These are phyloP conservation scores for Chytriomyces hyalinus DNA, from an alignment of 192 early-diverging fungal species.

Conservation along the genomic window DNA sequence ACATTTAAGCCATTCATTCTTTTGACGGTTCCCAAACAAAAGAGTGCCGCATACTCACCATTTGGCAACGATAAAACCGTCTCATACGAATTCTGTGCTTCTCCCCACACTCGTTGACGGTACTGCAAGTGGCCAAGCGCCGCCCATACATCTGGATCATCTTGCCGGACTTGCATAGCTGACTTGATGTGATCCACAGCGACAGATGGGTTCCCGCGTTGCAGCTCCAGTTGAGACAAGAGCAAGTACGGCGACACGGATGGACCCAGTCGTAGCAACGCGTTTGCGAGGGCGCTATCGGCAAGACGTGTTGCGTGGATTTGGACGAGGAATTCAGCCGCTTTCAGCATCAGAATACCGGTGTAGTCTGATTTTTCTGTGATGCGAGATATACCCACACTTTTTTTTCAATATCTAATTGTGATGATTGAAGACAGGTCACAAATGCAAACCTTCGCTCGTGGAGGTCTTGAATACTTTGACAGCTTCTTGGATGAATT, in stretches of 20 bases:
- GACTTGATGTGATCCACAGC: conserved; percentile 50
- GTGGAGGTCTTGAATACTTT: conserved; percentile 43
- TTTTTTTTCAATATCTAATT: background rate
- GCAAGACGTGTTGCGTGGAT: conserved; percentile 56
- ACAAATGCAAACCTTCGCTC: conserved; percentile 16
- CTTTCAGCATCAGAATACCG: conserved; percentile 41
- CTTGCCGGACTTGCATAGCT: conserved; percentile 59
- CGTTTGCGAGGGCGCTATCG: conserved; percentile 58
- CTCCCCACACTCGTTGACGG: conserved; percentile 50
- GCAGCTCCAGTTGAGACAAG: conserved; percentile 55
- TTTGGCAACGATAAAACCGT: conserved; percentile 56
- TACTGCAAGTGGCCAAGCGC: conserved; percentile 59
- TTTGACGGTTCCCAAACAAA: background rate
- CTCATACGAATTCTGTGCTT: conserved; percentile 58
- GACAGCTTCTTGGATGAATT: conserved; percentile 44
- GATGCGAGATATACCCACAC: background rate
- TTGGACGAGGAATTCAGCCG: conserved; percentile 60
- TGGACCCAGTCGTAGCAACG: conserved; percentile 48
- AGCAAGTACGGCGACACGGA: conserved; percentile 55
- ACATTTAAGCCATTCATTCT: background rate
- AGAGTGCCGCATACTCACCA: conserved; percentile 25
- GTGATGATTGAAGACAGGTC: too few relatives aligned
- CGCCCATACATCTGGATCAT: conserved; percentile 61
- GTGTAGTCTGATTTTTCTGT: conserved; percentile 7
- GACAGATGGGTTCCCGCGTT: conserved; percentile 44